Evolutionary conservation across 2,329 filamentous ascomycete genomes (phyloP).

Genomic region (Aspergillus tubingensis): DNA sequence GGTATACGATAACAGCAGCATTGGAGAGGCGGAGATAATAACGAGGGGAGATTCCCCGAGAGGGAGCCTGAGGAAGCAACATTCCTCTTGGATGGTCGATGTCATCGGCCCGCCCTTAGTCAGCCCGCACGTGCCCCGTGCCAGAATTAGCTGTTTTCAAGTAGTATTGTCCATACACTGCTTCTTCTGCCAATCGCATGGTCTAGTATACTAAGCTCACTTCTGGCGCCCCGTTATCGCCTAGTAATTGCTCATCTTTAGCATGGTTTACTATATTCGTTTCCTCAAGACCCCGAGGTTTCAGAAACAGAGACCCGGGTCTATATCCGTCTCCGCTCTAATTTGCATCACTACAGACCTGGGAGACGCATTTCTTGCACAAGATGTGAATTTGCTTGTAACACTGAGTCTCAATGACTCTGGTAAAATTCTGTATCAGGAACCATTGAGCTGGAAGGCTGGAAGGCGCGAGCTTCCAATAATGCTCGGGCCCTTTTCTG

Average conservation of each 20-base stretch:
- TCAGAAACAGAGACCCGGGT: conserved; percentile 45
- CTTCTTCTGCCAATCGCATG: too few species aligned
- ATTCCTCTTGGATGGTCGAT: conserved; percentile 18
- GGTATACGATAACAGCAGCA: conserved; percentile 16
- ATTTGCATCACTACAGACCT: conserved; percentile 70
- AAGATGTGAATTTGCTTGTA: conserved; percentile 37
- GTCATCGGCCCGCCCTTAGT: conserved; percentile 30
- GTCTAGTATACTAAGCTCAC: background rate
- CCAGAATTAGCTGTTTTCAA: conserved; percentile 1
- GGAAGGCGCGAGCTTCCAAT: conserved; percentile 38
- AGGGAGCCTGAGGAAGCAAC: conserved; percentile 20
- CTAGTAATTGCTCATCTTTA: background rate
- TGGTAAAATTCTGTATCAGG: conserved; percentile 25
- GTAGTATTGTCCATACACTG: background rate
- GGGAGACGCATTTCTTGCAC: conserved; percentile 63
- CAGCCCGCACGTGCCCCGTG: conserved; percentile 26
- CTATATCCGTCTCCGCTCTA: conserved; percentile 51
- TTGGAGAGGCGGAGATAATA: conserved; percentile 13
- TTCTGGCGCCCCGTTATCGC: background rate
- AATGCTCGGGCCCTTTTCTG: conserved; percentile 33
- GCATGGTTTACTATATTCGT: conserved; percentile 64
- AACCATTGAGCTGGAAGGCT: conserved; percentile 34
- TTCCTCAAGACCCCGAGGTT: conserved; percentile 65
- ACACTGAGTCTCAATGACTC: conserved; percentile 24
- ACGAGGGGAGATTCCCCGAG: conserved; percentile 5